Evolutionary conservation across 1,284 basidiomycete species (phyloP), one percentile per base, ranked within the genome.

Genomic region (Anthracocystis panici-leucophaei): DNA sequence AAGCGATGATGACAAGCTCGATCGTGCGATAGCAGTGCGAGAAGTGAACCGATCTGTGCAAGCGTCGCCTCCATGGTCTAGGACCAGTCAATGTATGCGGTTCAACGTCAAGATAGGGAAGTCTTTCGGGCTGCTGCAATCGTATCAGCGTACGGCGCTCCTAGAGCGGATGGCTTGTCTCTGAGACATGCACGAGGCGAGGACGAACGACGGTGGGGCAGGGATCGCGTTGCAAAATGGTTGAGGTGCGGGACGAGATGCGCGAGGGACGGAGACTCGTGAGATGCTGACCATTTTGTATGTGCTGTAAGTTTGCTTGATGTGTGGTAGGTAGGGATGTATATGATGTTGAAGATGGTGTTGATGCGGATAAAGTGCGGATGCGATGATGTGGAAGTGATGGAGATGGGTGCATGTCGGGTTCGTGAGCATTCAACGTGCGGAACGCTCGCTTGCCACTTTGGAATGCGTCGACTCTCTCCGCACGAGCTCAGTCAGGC

Each of bases 231-330:
- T 61, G 49, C 62, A 50, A 44, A 58, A 40, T 12, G 44, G 48
- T 21, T 45, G 38, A 42, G 49, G 45, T 33, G 49, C 53, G 50
- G 33, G 33, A 38, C 20, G 53, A 12, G 40, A 21, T 27, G 54
- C 44, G 54, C 35, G 23, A 38, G 31, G 20, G 38, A 52, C 58
- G 50, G 62, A 44, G 40, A 53, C 41, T 59, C 55, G 67, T 53
- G 12, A 41, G 46, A 65, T 70, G 67, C 67, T 70, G 67, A 70
- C 67, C 67, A 70, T 70, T 53, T 60, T 70, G 62, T 52, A 25
- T 40, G n/a, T 9, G 18, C 18, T 48, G 45, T 31, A 20, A 14
- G 35, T 20, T 42, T 46, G 60, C 54, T 61, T 61, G 50, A 46
- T 31, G 56, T 35, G 38, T 20, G 25, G 23, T 14, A 27, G 21